Percentiles rank a stretch among this genome's conserved stretches.
Conservation (phyloP, 768 basidiomycete genomes). For the Pluteus cervinus region DNA sequence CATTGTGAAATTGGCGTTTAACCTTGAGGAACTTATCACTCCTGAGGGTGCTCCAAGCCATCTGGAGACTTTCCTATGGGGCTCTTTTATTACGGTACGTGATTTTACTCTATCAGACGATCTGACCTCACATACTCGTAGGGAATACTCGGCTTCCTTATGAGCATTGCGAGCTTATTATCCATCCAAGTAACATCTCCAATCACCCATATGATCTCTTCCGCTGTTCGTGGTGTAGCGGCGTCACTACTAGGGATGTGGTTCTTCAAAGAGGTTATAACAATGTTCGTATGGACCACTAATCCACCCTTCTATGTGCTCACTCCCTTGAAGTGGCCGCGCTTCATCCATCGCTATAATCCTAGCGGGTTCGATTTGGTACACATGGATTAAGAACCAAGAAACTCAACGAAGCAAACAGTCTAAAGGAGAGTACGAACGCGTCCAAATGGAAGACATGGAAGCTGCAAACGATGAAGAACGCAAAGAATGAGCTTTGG, state of each 20-base stretch:
- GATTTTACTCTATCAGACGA: neutral
- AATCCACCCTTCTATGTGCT: slow-evolving; percentile 3
- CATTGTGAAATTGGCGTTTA: slow-evolving; percentile 55
- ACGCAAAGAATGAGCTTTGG: slow-evolving; percentile 11
- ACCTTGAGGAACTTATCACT: slow-evolving; percentile 28
- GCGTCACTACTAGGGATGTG: slow-evolving; percentile 80
- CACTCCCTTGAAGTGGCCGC: slow-evolving; percentile 52
- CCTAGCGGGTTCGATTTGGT: slow-evolving; percentile 74
- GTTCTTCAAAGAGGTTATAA: slow-evolving; percentile 78
- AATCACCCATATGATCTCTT: slow-evolving; percentile 96
- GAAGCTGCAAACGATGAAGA: slow-evolving; percentile 39
- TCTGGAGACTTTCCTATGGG: slow-evolving; percentile 66
- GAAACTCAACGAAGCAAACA: slow-evolving; percentile 45
- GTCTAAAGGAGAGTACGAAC: slow-evolving; percentile 42
- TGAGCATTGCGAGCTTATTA: slow-evolving; percentile 88
- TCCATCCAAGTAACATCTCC: slow-evolving; percentile 98
- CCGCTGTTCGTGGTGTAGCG: slow-evolving; percentile 90
- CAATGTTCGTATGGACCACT: slow-evolving; percentile 44
- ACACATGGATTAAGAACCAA: slow-evolving; percentile 82
- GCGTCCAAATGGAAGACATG: slow-evolving; percentile 57
- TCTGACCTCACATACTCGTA: slow-evolving; percentile 18
- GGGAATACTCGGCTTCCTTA: slow-evolving; percentile 88
- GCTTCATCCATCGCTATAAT: slow-evolving; percentile 77
- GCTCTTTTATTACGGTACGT: slow-evolving; percentile 73
- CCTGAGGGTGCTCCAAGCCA: slow-evolving; percentile 37